These are phyloP conservation scores for Eleusine indica DNA, from an alignment of 176 grass and related monocot species.

Conservation along the genomic window DNA sequence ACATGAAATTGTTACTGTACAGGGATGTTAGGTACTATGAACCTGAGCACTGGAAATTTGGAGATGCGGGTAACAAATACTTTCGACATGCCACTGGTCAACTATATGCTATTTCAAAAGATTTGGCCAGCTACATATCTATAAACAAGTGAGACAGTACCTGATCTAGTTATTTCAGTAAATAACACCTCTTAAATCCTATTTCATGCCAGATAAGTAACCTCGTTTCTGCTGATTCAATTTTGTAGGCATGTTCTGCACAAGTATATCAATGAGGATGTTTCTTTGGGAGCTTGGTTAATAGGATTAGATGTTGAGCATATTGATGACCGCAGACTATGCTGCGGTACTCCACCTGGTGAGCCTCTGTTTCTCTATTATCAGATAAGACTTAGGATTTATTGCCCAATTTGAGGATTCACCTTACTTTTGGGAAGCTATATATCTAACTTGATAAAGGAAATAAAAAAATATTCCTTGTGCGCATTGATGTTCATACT, in stretches of 20 bases:
- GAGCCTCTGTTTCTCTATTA: slow-evolving; percentile 11
- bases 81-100: slow-evolving; percentile 94
- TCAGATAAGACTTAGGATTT: not conserved
- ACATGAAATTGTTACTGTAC: slow-evolving; percentile 3
- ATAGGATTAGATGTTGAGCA: slow-evolving; percentile 90
- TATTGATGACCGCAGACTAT: slow-evolving; percentile 83
- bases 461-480: not conserved
- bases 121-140: slow-evolving; percentile 83
- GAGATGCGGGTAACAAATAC: slow-evolving; percentile 77
- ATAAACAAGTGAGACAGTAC: slow-evolving; percentile 72
- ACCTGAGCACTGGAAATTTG: slow-evolving; percentile 98
- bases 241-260: slow-evolving; percentile 73
- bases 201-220: slow-evolving; percentile 15
- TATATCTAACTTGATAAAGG: not conserved
- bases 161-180: not conserved
- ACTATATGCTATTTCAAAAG: slow-evolving; percentile 90
- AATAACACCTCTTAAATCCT: not conserved
- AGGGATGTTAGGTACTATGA: slow-evolving; percentile 87
- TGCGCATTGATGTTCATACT: not conserved
- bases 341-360: slow-evolving; percentile 86
- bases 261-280: slow-evolving; percentile 90
- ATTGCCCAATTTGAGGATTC: not conserved
- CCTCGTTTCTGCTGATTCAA: not conserved
- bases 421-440: not conserved
- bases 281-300: slow-evolving; percentile 85